Evolutionary conservation across 805 yeast species (phyloP).

Genomic region (Suhomyces sp.): DNA sequence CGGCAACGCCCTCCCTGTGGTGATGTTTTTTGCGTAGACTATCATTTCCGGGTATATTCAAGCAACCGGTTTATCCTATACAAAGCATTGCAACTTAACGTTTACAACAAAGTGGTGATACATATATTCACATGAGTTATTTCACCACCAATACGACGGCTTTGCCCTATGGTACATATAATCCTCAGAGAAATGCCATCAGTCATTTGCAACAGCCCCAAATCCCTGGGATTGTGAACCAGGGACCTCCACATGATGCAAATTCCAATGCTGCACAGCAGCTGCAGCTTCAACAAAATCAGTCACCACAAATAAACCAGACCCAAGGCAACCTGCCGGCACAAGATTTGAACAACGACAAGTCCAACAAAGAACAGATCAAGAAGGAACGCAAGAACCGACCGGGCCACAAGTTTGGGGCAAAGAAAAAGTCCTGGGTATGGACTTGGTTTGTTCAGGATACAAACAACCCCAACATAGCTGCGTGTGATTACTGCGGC

Average conservation of each 20-base stretch:
- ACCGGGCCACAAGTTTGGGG: constrained; percentile 58
- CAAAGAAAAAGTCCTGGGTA: constrained; percentile 61
- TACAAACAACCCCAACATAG: constrained; percentile 43
- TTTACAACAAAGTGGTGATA: background rate
- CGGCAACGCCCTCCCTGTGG: background rate
- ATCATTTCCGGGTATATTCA: background rate
- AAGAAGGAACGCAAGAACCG: constrained; percentile 39
- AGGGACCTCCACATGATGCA: constrained; percentile 2
- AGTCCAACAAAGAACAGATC: background rate
- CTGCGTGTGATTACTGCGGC: constrained; percentile 55
- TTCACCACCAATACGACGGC: constrained; percentile 6
- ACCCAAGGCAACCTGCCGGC: background rate
- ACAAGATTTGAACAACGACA: background rate
- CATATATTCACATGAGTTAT: constrained; percentile 7
- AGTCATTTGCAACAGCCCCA: constrained; percentile 7
- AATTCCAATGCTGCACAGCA: constrained; percentile 1
- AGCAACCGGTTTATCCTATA: background rate
- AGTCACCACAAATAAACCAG: background rate
- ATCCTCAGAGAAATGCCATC: constrained; percentile 5
- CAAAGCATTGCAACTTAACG: background rate
- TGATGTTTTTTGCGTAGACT: background rate
- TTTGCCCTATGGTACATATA: constrained; percentile 9
- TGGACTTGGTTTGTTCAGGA: constrained; percentile 63
- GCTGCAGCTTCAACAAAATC: constrained; percentile 2
- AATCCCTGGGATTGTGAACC: constrained; percentile 6